These are phyloP conservation scores for Colletotrichum endophyticum DNA, from an alignment of 2,329 filamentous ascomycete species.

Conservation along the genomic window DNA sequence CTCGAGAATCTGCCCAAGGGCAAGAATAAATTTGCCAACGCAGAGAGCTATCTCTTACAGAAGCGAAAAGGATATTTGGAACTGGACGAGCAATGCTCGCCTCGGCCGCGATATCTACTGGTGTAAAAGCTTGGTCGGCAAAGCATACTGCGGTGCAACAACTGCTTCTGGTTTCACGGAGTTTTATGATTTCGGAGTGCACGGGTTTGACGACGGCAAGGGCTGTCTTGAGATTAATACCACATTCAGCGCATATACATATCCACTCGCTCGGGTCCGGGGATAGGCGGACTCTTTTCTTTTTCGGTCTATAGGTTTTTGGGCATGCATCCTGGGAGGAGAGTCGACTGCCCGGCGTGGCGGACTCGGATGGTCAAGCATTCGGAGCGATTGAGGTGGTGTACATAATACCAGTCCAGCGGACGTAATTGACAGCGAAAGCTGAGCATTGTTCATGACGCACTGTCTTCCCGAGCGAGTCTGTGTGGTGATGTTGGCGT, in stretches of 20 bases:
- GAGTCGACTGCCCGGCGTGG: neutral
- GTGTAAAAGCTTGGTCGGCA: neutral
- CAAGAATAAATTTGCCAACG: neutral
- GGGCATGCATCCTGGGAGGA: conserved; percentile 1
- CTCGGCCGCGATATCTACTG: neutral
- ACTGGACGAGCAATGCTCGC: neutral
- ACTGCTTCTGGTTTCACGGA: neutral
- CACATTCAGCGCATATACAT: conserved; percentile 9
- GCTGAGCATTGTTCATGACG: neutral
- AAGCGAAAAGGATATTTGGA: neutral
- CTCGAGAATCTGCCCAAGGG: neutral
- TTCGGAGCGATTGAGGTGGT: neutral
- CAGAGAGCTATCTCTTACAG: neutral
- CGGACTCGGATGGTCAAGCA: neutral
- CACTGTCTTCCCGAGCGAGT: neutral
- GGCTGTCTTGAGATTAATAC: conserved; percentile 1
- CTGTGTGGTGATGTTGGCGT: neutral
- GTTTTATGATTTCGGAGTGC: neutral
- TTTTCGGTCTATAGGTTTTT: neutral
- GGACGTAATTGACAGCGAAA: conserved; percentile 2
- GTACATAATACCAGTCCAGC: conserved; percentile 12
- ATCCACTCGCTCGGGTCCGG: conserved; percentile 4
- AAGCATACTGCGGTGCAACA: neutral
- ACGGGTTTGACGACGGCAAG: neutral
- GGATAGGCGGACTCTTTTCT: neutral